Evolutionary conservation across 495 filamentous ascomycete genomes (phyloP), one percentile per base, ranked within the genome.

Genomic region (Apodospora peruviana): DNA sequence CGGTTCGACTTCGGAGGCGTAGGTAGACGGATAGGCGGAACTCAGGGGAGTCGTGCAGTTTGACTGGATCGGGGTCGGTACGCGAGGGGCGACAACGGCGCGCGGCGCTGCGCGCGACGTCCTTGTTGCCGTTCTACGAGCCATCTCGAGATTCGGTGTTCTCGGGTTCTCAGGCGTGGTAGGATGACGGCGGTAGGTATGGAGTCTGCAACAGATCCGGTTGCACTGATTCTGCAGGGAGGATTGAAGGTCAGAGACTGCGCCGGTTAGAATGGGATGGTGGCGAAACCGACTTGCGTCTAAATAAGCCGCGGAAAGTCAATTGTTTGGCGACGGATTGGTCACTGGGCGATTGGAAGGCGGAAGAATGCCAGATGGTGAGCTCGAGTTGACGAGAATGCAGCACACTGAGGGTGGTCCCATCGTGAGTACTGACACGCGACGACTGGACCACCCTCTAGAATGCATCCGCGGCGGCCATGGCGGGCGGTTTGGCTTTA

Each of bases 391-490:
- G 51, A 34, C 50, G 52, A 57, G 22, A 27, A 58, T 44, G 45
- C 48, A 60, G 52, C 50, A 55, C 57, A 59, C 61, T 22, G 71
- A 73, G 73, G 72, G 73, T 72, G 73, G 72, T 70, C 65, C 72
- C 73, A 76, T 76, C 59, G 65, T 62, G 66, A 70, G 69, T 56
- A 55, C 45, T 52, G 47, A 55, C 29, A 51, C 57, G 59, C 56
- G 48, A 60, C 62, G 58, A 70, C 37, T 61, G 62, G 66, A 59
- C 72, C 72, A 76, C 73, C 73, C 73, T 71, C 67, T 75, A 76
- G 44, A 68, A 72, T 55, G 67, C 70, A 73, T 64, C 62, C 65
- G 64, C 64, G 50, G 61, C 51, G 51, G 66, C 68, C 73, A 76
- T 76, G 29, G 48, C 59, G 57, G 51, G 56, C 35, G 44, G 43